These are phyloP conservation scores for Malassezia dermatis DNA, from an alignment of 1,284 basidiomycete genomes.

Conservation along the genomic window DNA sequence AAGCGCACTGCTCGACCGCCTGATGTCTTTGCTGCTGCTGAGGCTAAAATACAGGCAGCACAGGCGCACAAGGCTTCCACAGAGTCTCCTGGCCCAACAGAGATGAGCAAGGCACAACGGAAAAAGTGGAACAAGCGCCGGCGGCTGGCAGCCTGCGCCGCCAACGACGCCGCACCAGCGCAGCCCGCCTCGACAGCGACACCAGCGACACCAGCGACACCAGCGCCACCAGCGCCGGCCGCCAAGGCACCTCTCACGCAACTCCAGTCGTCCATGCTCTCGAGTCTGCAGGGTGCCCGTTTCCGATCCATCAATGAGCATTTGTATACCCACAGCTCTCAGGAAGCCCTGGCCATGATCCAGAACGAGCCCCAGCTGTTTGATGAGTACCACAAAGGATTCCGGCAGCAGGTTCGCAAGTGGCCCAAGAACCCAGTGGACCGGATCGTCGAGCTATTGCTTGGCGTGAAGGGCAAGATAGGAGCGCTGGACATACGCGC, in stretches of 20 bases:
- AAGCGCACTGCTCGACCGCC: neutral
- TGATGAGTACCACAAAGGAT: slow-evolving; percentile 45
- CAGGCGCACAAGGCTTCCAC: slow-evolving; percentile 3
- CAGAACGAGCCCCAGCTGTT: slow-evolving; percentile 31
- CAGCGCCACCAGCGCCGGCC: neutral
- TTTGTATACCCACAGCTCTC: slow-evolving; percentile 38
- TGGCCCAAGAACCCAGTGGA: slow-evolving; percentile 48
- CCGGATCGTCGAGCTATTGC: slow-evolving; percentile 25
- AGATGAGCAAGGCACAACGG: slow-evolving; percentile 32
- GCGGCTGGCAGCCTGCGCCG: slow-evolving; percentile 11
- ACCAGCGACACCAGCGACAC: neutral
- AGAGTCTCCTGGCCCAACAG: slow-evolving; percentile 9
- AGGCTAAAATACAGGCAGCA: slow-evolving; percentile 14
- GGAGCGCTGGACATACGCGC: slow-evolving; percentile 1
- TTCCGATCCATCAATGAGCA: slow-evolving; percentile 48
- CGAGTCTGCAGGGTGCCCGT: slow-evolving; percentile 40
- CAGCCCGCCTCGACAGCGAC: neutral
- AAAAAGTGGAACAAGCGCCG: slow-evolving; percentile 37
- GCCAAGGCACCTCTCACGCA: slow-evolving; percentile 19
- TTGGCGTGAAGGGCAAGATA: slow-evolving; percentile 1
- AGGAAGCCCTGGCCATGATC: slow-evolving; percentile 31
- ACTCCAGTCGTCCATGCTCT: slow-evolving; percentile 32
- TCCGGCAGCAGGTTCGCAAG: slow-evolving; percentile 38
- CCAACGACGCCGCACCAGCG: neutral
- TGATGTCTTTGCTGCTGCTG: slow-evolving; percentile 14